Conservation (phyloP, 2,329 filamentous ascomycete species). For the Botrytis medusae region DNA sequence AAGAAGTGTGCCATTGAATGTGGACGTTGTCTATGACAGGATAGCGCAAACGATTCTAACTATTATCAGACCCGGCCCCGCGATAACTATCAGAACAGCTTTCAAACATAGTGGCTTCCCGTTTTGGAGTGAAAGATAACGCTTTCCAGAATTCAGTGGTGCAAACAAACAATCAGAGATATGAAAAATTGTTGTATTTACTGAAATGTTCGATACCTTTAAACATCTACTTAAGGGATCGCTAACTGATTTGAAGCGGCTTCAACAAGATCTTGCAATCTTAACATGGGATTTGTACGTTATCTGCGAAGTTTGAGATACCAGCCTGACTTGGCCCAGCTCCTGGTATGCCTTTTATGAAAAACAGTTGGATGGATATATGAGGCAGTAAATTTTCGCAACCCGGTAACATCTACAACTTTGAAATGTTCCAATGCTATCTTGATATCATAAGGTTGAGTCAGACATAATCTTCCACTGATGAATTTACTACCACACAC, state of each 20-base stretch:
- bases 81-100: slow-evolving; percentile 37
- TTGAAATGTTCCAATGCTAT: background rate
- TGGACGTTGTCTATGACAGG: slow-evolving; percentile 41
- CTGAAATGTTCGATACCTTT: too few species aligned
- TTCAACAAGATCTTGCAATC: too few species aligned
- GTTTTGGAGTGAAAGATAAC: too few species aligned
- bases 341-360: background rate
- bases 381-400: background rate
- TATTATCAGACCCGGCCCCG: slow-evolving; percentile 42
- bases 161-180: too few species aligned
- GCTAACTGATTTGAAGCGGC: too few species aligned
- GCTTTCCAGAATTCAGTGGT: too few species aligned
- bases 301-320: background rate
- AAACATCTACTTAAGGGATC: too few species aligned
- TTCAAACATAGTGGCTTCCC: too few species aligned
- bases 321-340: background rate
- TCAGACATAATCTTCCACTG: background rate
- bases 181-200: too few species aligned
- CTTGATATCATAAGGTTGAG: background rate
- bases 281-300: background rate
- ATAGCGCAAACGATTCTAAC: slow-evolving; percentile 43
- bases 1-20: slow-evolving; percentile 42
- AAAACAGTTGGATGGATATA: background rate
- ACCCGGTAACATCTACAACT: slow-evolving; percentile 1
- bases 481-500: background rate